A percentile compares a stretch with the other conserved stretches of the same genome.
phyloP scores from a whole-genome alignment of 192 early-diverging fungal genomes.

The Linnemannia hyalina region DNA sequence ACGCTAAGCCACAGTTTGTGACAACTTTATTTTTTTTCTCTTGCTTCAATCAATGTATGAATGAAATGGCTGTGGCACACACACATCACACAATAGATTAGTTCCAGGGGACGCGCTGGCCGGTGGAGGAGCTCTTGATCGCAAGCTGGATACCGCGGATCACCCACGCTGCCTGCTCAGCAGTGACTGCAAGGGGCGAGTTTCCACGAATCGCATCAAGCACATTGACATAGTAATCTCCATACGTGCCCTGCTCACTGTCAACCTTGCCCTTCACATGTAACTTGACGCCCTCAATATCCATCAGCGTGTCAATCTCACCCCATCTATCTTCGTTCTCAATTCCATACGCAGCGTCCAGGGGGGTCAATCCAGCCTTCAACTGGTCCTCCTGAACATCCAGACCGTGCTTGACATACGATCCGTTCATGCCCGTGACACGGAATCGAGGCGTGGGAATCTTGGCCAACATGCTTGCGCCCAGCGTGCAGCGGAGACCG shows the following conservation, averaged over 20 bases:
- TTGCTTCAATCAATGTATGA: too few species aligned
- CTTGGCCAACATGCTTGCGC: conserved; percentile 78
- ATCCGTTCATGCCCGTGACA: conserved; percentile 76
- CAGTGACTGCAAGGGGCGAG: conserved; percentile 67
- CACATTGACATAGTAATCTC: conserved; percentile 76
- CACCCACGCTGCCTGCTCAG: conserved; percentile 74
- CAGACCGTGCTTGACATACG: conserved; percentile 74
- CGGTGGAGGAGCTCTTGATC: conserved; percentile 62
- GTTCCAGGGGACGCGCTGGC: conserved; percentile 40
- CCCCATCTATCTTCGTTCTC: conserved; percentile 66
- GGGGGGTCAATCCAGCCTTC: conserved; percentile 71
- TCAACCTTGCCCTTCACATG: conserved; percentile 68
- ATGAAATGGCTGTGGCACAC: too few species aligned
- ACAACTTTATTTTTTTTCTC: not conserved
- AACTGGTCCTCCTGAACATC: conserved; percentile 84
- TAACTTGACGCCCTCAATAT: conserved; percentile 56
- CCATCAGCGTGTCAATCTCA: conserved; percentile 59
- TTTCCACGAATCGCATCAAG: conserved; percentile 66
- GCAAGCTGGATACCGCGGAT: conserved; percentile 80
- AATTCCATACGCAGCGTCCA: conserved; percentile 65
- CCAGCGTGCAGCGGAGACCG: conserved; percentile 71
- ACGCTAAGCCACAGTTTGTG: not conserved
- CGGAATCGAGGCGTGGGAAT: conserved; percentile 72
- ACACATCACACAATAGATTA: not conserved
- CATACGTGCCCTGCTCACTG: conserved; percentile 70